Evolutionary conservation across 2,329 filamentous ascomycete genomes (phyloP).

Genomic region (Cercospora sojina): DNA sequence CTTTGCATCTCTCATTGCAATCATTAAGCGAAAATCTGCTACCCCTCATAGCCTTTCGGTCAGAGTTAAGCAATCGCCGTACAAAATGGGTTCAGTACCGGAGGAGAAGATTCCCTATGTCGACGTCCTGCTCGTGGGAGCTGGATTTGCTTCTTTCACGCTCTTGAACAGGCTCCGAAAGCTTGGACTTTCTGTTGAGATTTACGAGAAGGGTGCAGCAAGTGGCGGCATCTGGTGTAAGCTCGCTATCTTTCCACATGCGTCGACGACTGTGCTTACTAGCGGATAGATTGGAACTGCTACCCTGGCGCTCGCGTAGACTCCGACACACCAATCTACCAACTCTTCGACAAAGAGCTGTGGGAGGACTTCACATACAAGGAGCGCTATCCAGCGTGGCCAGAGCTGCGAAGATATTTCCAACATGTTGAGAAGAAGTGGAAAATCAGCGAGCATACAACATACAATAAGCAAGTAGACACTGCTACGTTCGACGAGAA

Average conservation of each 20-base stretch:
- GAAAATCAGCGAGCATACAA: slow-evolving; percentile 55
- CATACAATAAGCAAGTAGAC: slow-evolving; percentile 57
- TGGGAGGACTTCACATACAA: slow-evolving; percentile 56
- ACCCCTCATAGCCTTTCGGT: slow-evolving; percentile 13
- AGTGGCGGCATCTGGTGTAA: slow-evolving; percentile 41
- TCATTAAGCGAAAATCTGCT: slow-evolving; percentile 23
- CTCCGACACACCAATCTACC: slow-evolving; percentile 39
- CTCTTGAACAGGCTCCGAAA: slow-evolving; percentile 37
- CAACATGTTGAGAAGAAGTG: slow-evolving; percentile 58
- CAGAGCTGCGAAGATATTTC: slow-evolving; percentile 60
- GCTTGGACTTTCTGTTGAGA: slow-evolving; percentile 35
- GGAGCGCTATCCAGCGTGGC: slow-evolving; percentile 34
- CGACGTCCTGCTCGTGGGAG: slow-evolving; percentile 26
- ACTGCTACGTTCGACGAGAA: slow-evolving; percentile 54
- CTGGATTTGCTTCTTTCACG: slow-evolving; percentile 26
- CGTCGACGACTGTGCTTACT: background rate
- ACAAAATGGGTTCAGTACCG: slow-evolving; percentile 32
- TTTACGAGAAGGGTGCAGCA: slow-evolving; percentile 39
- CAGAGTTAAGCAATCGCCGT: slow-evolving; percentile 21
- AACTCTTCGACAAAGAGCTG: slow-evolving; percentile 33
- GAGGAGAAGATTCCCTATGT: slow-evolving; percentile 29
- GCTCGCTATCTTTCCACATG: background rate
- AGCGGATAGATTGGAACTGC: slow-evolving; percentile 23
- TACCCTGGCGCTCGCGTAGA: slow-evolving; percentile 49
- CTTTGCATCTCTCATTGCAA: slow-evolving; percentile 9